phyloP scores from a whole-genome alignment of 768 basidiomycete genomes.

The Suillus subalutaceus region DNA sequence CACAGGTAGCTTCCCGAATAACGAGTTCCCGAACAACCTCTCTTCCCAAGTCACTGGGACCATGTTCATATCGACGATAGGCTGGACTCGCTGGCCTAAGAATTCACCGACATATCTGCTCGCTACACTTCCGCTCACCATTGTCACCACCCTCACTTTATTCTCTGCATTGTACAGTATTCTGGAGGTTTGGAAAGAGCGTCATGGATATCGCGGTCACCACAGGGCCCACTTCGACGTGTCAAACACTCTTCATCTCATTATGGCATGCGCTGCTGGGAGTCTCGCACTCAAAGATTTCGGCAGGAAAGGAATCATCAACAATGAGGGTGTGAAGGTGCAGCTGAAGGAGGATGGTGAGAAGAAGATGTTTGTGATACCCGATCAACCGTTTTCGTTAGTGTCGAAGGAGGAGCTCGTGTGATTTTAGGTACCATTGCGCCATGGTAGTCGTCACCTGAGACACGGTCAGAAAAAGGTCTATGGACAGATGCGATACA shows the following conservation, averaged over 20 bases:
- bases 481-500: too few species aligned
- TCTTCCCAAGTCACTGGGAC: conserved; percentile 8
- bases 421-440: too few species aligned
- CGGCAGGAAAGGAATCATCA: background rate
- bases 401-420: too few species aligned
- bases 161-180: conserved; percentile 1
- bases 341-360: too few species aligned
- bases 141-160: conserved; percentile 2
- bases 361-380: too few species aligned
- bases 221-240: background rate
- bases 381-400: too few species aligned
- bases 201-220: background rate
- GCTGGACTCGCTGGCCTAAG: conserved; percentile 12
- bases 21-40: conserved; percentile 7
- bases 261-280: background rate
- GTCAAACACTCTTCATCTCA: background rate
- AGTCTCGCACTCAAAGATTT: background rate
- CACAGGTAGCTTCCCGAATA: background rate
- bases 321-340: too few species aligned
- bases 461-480: too few species aligned
- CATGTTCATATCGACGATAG: conserved; percentile 12
- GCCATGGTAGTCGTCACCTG: too few species aligned
- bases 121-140: conserved; percentile 4
- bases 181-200: conserved; percentile 1
- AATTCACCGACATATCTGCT: conserved; percentile 7